phyloP scores from a whole-genome alignment of 768 basidiomycete species.

The Collybia nuda region DNA sequence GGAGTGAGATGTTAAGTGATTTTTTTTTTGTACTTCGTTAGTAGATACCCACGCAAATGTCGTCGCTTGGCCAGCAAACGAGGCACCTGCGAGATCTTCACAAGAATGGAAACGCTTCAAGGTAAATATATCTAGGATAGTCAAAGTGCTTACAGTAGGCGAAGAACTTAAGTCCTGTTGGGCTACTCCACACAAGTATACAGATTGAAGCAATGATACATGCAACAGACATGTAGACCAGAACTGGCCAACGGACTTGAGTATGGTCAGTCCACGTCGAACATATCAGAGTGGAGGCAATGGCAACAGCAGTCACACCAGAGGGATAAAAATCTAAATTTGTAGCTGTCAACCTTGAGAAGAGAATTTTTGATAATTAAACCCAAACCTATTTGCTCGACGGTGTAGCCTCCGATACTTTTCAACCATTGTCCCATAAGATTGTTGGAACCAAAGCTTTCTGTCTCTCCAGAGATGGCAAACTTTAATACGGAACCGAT shows the following conservation, averaged over 20 bases:
- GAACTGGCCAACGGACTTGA: slow-evolving; percentile 58
- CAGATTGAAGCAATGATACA: slow-evolving; percentile 54
- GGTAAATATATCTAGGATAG: background rate
- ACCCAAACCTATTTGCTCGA: slow-evolving; percentile 56
- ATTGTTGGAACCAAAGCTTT: slow-evolving; percentile 70
- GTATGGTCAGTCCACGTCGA: slow-evolving; percentile 65
- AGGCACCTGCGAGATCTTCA: slow-evolving; percentile 58
- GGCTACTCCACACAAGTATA: slow-evolving; percentile 60
- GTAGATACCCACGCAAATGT: slow-evolving; percentile 60
- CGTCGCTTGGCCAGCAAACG: slow-evolving; percentile 74
- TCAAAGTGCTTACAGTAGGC: slow-evolving; percentile 58
- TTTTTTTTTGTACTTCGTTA: background rate
- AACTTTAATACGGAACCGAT: slow-evolving; percentile 38
- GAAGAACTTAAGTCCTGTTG: slow-evolving; percentile 68
- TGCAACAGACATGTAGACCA: slow-evolving; percentile 61
- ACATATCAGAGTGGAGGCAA: slow-evolving; percentile 60
- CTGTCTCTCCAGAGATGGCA: slow-evolving; percentile 64
- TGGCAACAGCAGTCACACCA: slow-evolving; percentile 64
- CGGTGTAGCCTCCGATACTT: slow-evolving; percentile 57
- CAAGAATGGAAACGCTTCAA: too few relatives aligned
- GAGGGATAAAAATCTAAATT: slow-evolving; percentile 48
- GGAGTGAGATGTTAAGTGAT: slow-evolving; percentile 1
- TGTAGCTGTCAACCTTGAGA: background rate
- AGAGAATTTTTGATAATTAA: background rate
- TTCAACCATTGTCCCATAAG: slow-evolving; percentile 75